Evolutionary conservation across 108 stramenopile genomes (phyloP), one percentile per base, ranked within the genome.

Genomic region (Craspedostauros australis): DNA sequence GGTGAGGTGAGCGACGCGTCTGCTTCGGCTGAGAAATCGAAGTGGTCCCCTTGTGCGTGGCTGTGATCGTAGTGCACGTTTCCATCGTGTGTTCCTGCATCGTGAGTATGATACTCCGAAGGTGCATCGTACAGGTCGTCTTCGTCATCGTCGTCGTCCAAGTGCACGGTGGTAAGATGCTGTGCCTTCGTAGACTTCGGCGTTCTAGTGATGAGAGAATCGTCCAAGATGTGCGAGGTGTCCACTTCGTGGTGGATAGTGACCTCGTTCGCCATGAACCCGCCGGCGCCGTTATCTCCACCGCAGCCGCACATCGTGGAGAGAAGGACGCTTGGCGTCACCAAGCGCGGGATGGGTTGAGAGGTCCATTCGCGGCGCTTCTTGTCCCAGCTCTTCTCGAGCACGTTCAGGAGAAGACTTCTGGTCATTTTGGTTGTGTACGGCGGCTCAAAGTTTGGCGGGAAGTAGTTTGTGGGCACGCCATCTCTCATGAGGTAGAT

Each of bases 391-490:
- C 73, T 76, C 51, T 92, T 92, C 23, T 61, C 69, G 25, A 92
- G 50, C 0, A 92, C 86, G 56, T 86, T 92, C 18, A 60, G 39
- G 28, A 92, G 63, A 27, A 92, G 49, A 45, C 68, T 76, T 12
- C 91, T 68, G 11, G 76, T 88, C 80, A 92, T 84, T 43, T 81
- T 86, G 21, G 91, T 88, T n/a, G 83, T 84, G 55, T 92, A 92
- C 2, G 91, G 91, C 24, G 86, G 86, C 30, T 84, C 66, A 51
- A 92, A 86, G 54, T 92, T 92, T 15, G 91, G 91, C 27, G 86
- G 79, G 62, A 92, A 92, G 62, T 92, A 92, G 56, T 92, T 92
- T 14, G 91, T 88, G 14, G 90, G 84, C 25, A 76, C 58, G 6
- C 86, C 91, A 56, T 88, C 81, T 42, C 80, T 72, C 42, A 85